Base-by-base conservation (phyloP, 2,329 filamentous ascomycete species). In the Neopestalotiopsis clavispora region DNA sequence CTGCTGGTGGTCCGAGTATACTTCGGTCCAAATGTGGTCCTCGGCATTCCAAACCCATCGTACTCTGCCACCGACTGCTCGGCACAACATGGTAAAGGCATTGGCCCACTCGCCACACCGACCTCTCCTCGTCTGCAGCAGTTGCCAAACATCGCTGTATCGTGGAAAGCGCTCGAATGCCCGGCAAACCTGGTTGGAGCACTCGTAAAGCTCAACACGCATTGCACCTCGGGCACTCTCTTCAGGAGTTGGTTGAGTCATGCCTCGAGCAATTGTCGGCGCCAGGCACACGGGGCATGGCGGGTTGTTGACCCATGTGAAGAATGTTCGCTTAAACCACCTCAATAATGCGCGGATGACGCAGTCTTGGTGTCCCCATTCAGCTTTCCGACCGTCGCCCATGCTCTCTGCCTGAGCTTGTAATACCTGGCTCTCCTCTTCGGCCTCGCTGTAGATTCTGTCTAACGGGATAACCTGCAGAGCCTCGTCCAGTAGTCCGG, bases 11-110 rank as follows among this genome's bases (percentile, higher is more conserved):
- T 96, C 93, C 2, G 95, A 98, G 83, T 97, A 99, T 14, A 98
- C 92, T 76, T 98, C 96, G 1, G 95, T 97, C 96, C 96, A 99
- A 32, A 98, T 94, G 77, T 98, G 94, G 79, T 98, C 96, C 80
- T 98, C 96, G 38, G 92, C 92, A 75, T 98, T 98, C 96, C 96
- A 99, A 12, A 99, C 92, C 96, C 96, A 99, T 76, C 96, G 90
- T 30, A 98, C 94, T 70, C 95, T 89, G 70, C 92, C 93, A 64
- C 95, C 95, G 14, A 98, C 90, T 4, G 96, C 96, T 70, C 95
- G 90, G 84, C 95, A 98, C 66, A 99, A 87, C 96, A 98, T 98
- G 83, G 92, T 95, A 83, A 99, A 99, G 86, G 95, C 98, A 82
- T 98, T 98, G 73, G 94, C 94, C 94, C 96, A 98, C 83, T 99